Percentiles rank a stretch among this genome's conserved stretches.
phyloP scores from a whole-genome alignment of 352 stramenopile species.

The Pythium angustatum region DNA sequence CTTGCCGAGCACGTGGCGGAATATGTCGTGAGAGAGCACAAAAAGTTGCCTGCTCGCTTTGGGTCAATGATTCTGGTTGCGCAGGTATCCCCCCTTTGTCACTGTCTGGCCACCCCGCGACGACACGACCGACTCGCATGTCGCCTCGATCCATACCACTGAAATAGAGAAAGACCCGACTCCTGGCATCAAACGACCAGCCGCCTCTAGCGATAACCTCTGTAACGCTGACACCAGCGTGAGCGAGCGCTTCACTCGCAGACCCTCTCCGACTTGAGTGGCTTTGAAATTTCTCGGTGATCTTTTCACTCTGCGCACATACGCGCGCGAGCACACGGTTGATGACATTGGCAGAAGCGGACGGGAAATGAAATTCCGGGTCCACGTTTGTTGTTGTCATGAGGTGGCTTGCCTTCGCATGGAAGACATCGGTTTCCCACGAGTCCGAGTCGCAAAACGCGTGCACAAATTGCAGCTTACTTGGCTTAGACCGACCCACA shows the following conservation, averaged over 20 bases:
- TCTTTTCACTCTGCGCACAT: neutral
- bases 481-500: slow-evolving; percentile 3
- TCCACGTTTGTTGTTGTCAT: neutral
- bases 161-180: slow-evolving; percentile 9
- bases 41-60: neutral
- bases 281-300: neutral
- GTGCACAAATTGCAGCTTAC: neutral
- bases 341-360: neutral
- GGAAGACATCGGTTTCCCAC: neutral
- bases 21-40: neutral
- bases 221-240: neutral
- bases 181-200: slow-evolving; percentile 4
- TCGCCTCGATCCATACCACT: slow-evolving; percentile 7
- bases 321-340: neutral
- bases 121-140: slow-evolving; percentile 9
- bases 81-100: neutral
- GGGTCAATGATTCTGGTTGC: neutral
- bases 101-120: slow-evolving; percentile 4
- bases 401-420: neutral
- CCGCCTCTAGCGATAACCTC: slow-evolving; percentile 10
- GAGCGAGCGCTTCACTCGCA: slow-evolving; percentile 5
- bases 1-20: slow-evolving; percentile 2
- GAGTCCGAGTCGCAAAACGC: neutral
- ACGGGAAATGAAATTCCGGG: neutral
- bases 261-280: neutral